Percentiles rank a stretch among this genome's conserved stretches.
Conservation (phyloP, 2,329 filamentous ascomycete species). For the Furcasterigmium sp. region DNA sequence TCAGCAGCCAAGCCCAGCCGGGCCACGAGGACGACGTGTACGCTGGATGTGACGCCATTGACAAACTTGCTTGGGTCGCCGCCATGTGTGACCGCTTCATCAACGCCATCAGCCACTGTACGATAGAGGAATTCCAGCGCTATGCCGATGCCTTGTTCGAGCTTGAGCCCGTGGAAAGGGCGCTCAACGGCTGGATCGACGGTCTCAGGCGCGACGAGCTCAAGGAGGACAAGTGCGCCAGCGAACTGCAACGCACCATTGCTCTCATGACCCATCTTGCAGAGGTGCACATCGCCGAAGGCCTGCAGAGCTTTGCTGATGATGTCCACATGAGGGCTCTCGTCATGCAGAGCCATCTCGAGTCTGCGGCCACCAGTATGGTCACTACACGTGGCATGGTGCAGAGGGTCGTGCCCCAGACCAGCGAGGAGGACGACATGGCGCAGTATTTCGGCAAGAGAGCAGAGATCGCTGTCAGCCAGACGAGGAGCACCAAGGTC, state of each 20-base stretch:
- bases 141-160: constrained; percentile 81
- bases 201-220: constrained; percentile 77
- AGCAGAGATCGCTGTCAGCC: constrained; percentile 65
- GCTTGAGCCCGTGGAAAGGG: constrained; percentile 84
- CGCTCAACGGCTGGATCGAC: constrained; percentile 84
- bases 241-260: constrained; percentile 77
- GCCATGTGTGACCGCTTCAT: constrained; percentile 81
- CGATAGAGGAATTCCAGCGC: constrained; percentile 69
- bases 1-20: constrained; percentile 61
- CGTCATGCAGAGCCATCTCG: constrained; percentile 75
- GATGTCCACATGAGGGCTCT: constrained; percentile 72
- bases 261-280: constrained; percentile 82
- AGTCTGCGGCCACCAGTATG: constrained; percentile 67
- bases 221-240: constrained; percentile 75
- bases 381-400: constrained; percentile 60
- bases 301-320: constrained; percentile 67
- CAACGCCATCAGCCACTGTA: constrained; percentile 73
- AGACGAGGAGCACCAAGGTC: constrained; percentile 79
- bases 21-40: constrained; percentile 75
- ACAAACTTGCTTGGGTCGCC: constrained; percentile 80
- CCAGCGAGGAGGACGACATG: constrained; percentile 59
- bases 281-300: constrained; percentile 65
- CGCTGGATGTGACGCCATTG: constrained; percentile 72
- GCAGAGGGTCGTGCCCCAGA: constrained; percentile 53
- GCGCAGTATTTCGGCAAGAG: constrained; percentile 64